phyloP scores from a whole-genome alignment of 2,329 filamentous ascomycete species.

The Penicillium concentricum region DNA sequence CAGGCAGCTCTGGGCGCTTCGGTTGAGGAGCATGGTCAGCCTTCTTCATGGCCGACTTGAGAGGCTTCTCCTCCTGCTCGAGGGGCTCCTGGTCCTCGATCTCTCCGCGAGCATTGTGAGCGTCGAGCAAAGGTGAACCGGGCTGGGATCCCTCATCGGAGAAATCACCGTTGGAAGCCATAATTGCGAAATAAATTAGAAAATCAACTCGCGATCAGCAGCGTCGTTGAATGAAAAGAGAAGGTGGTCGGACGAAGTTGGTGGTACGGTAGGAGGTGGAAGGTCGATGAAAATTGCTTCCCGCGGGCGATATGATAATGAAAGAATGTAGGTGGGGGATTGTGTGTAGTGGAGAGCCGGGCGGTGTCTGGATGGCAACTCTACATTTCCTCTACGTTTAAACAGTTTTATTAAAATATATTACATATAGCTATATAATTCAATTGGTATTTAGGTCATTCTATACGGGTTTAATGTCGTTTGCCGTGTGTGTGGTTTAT shows the following conservation, averaged over 20 bases:
- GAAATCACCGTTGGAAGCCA: constrained; percentile 57
- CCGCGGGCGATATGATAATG: constrained; percentile 38
- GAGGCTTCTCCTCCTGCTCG: constrained; percentile 59
- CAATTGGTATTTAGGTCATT: neutral
- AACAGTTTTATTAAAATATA: neutral
- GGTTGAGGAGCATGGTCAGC: constrained; percentile 55
- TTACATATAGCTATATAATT: neutral
- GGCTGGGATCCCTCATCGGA: constrained; percentile 56
- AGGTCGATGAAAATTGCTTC: constrained; percentile 38
- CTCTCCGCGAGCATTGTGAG: constrained; percentile 61
- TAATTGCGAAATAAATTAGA: constrained; percentile 40
- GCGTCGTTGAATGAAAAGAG: constrained; percentile 15
- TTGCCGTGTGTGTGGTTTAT: neutral
- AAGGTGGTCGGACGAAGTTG: constrained; percentile 12
- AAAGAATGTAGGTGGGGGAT: constrained; percentile 33
- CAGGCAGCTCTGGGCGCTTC: constrained; percentile 68
- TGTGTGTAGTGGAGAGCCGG: constrained; percentile 41
- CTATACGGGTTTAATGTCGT: neutral
- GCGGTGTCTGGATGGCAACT: constrained; percentile 28
- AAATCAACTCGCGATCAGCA: constrained; percentile 18
- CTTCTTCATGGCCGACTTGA: constrained; percentile 88
- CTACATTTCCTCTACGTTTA: constrained; percentile 6
- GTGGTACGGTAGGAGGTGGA: constrained; percentile 10
- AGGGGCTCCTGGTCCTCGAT: constrained; percentile 73
- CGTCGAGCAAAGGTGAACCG: constrained; percentile 53